Conservation (phyloP, 176 grass and related monocot genomes). For the Avena sativa region DNA sequence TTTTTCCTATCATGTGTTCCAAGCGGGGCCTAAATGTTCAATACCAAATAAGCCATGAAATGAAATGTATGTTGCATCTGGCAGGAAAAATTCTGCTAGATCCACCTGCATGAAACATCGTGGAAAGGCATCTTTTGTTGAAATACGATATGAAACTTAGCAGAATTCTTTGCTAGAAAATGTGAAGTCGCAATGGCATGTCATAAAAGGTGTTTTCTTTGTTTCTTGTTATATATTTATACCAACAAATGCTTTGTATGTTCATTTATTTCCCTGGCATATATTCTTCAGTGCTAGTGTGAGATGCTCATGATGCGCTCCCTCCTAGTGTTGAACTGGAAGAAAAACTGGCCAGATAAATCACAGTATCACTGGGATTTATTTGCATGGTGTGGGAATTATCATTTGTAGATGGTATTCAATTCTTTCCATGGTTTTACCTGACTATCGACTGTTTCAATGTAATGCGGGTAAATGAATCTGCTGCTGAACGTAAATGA, state of each 20-base stretch:
- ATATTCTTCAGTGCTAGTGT: conserved; percentile 1
- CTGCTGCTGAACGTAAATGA: no score
- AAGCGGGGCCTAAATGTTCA: background rate
- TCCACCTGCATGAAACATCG: background rate
- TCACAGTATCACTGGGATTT: background rate
- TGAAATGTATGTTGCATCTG: background rate
- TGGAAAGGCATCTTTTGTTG: conserved; percentile 11
- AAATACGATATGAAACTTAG: background rate
- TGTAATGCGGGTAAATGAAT: no score
- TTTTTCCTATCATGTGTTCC: no score
- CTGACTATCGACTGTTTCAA: no score
- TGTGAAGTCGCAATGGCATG: background rate
- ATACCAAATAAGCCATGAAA: background rate
- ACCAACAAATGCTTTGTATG: background rate
- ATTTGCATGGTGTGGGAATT: background rate
- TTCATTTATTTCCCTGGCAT: conserved; percentile 21
- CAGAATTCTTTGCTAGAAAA: background rate
- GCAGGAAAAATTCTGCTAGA: background rate
- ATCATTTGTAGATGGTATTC: background rate
- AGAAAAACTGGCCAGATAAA: background rate
- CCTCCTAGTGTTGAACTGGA: background rate
- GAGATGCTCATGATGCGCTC: background rate
- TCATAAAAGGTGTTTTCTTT: background rate
- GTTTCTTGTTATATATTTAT: background rate
- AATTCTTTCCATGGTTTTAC: background rate